Evolutionary conservation across 306 rosid genomes (phyloP), one percentile per base, ranked within the genome.

Genomic region (Fagus sylvatica): DNA sequence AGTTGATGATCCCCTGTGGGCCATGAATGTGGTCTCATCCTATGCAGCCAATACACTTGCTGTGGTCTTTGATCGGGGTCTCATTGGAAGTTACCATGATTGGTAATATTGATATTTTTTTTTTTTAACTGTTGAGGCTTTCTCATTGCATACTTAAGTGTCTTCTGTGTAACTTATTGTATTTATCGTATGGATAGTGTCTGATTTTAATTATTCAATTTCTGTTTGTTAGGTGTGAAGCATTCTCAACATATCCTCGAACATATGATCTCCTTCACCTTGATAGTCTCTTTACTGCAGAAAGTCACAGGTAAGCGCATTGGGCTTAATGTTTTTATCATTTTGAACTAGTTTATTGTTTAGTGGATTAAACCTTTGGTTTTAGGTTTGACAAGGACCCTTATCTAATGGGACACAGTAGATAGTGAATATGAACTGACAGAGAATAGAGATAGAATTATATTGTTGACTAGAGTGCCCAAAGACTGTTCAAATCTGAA

Each of bases 1-100:
- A 75, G 85, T 91, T 32, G 87, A 88, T 67, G 94, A 90, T 89
- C 99, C 99, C 28, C 67, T 93, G 74, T 96, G 99, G 99, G 96
- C 91, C 76, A 96, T 96, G 99, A 96, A 96, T 83, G 99, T 93
- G 48, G 99, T 93, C 69, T 96, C 99, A 13, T 86, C 99, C 69
- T 91, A 96, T 61, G 88, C 88, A 78, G 72, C 83, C 13, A 91
- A 96, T 75, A 87, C 98, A n/a, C 94, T 96, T 19, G 77, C 99
- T 15, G 93, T 93, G 41, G 85, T 96, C 74, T 93, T 60, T 78
- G 99, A 96, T 72, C 91, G 99, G 1, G 99, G 99, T 73, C 99
- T 96, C 54, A 85, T 96, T 12, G 99, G 99, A 78, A 91, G 92
- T 79, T 91, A 82, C 86, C 93, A 93, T 77, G 99, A 93, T 84